Evolutionary conservation across 2,329 filamentous ascomycete genomes (phyloP), one percentile per base, ranked within the genome.

Genomic region (Monilinia aucupariae): DNA sequence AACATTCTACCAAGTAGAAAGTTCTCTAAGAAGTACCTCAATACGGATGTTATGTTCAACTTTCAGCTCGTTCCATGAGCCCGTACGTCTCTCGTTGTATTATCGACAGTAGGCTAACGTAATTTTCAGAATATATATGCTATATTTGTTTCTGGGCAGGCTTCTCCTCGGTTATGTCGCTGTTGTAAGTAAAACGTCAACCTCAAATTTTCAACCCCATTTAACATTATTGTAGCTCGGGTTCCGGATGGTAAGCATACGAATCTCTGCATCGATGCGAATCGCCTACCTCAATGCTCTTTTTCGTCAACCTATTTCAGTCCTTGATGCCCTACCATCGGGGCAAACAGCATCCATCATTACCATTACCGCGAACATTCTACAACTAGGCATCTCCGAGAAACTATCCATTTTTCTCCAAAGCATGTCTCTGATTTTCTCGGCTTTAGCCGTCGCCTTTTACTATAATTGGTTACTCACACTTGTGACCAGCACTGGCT

Each of bases 261-360:
- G 83, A 30, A 77, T 86, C 67, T 85, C 83, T 3, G 81, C 83
- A 2, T 81, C 79, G 10, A 80, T 86, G 62, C 78, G 88, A 41
- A 78, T 86, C 47, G 79, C 85, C 67, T 91, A 89, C 67, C 78
- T 91, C n/a, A 77, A 81, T 53, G 78, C 79, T 43, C 80, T 89
- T 6, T 83, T 91, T 54, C 76, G 78, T 3, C 86, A 89, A 74
- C 84, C 84, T 60, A 82, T 89, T 56, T 83, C 86, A 64, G 84
- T 87, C 48, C 83, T 89, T 56, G 87, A 90, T 73, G 82, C 81
- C n/a, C 83, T 85, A 79, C 79, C 82, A 0, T 77, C 84, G 0
- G 86, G 86, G 1, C 78, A 82, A n/a, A 82, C 83, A 0, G 84
- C 85, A 0, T 78, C 78, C 20, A 86, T 85, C 47, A 86, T 88